Evolutionary conservation across 2,329 filamentous ascomycete genomes (phyloP).

Genomic region (Colletotrichum echinochloae): DNA sequence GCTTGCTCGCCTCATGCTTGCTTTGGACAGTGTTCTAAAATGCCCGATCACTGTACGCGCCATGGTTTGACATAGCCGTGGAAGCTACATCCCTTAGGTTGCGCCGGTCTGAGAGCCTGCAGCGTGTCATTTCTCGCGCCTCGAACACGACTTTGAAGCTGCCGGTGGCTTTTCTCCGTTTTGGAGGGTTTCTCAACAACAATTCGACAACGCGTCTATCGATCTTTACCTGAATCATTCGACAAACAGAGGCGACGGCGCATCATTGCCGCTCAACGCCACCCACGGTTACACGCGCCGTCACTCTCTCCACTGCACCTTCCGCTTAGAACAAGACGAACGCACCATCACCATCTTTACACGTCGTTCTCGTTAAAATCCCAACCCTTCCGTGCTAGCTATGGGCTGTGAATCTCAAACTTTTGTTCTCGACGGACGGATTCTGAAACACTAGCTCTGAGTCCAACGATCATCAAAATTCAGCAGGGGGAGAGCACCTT

Average conservation of each 20-base stretch:
- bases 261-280: not conserved
- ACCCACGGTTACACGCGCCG: constrained; percentile 1
- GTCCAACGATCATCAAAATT: not conserved
- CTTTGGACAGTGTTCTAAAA: not conserved
- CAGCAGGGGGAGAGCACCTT: not conserved
- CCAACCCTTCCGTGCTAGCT: not conserved
- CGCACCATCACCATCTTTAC: not conserved
- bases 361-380: not conserved
- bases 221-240: not conserved
- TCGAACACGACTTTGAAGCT: constrained; percentile 3
- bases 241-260: not conserved
- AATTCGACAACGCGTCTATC: not conserved
- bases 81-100: constrained; percentile 31
- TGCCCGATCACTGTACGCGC: constrained; percentile 11
- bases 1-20: not conserved
- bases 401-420: constrained; percentile 24
- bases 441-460: constrained; percentile 2
- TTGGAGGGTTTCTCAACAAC: not conserved
- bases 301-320: not conserved
- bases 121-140: constrained; percentile 20
- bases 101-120: constrained; percentile 7
- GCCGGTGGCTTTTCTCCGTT: not conserved
- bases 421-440: constrained; percentile 10
- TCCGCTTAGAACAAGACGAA: not conserved
- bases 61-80: constrained; percentile 1